Percentiles rank a stretch among this genome's conserved stretches.
Evolutionary conservation across 495 filamentous ascomycete species (phyloP).

Genomic region (Aspergillus egyptiacus): DNA sequence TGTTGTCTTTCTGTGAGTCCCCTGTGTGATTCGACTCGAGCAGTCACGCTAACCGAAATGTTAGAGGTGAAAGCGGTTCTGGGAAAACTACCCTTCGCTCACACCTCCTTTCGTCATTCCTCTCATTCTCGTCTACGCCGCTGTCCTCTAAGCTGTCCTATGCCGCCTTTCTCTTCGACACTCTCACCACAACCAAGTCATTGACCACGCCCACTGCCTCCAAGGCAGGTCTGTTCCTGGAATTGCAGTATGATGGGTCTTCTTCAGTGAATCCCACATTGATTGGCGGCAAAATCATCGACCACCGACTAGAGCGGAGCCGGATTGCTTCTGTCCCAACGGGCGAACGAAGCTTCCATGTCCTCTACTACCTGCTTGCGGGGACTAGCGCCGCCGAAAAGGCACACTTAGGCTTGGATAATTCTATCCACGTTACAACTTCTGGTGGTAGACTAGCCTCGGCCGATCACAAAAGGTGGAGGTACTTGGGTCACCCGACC

Average conservation of each 20-base stretch:
- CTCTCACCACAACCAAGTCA: conserved; percentile 96
- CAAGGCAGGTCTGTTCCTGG: conserved; percentile 89
- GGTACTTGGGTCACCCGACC: conserved; percentile 91
- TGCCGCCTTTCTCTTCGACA: conserved; percentile 90
- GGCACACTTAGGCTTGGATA: conserved; percentile 77
- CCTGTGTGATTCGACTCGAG: not conserved
- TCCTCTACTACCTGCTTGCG: conserved; percentile 89
- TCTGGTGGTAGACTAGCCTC: conserved; percentile 44
- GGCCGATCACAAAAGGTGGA: conserved; percentile 71
- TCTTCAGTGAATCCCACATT: conserved; percentile 73
- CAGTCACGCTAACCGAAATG: conserved; percentile 7
- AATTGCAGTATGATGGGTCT: conserved; percentile 90
- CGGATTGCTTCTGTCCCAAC: conserved; percentile 86
- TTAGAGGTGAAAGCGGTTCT: conserved; percentile 86
- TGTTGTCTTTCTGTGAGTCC: conserved; percentile 76
- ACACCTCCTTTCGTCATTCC: conserved; percentile 74
- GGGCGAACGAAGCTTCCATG: conserved; percentile 93
- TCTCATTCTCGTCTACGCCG: conserved; percentile 84
- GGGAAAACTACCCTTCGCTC: conserved; percentile 93
- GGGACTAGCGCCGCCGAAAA: conserved; percentile 90
- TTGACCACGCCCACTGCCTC: conserved; percentile 91
- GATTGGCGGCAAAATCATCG: conserved; percentile 89
- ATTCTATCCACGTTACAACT: conserved; percentile 35
- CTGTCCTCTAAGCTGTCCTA: conserved; percentile 88
- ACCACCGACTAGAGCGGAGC: conserved; percentile 86